Evolutionary conservation across 2,329 filamentous ascomycete genomes (phyloP), one percentile per base, ranked within the genome.

Genomic region (Periconia macrospinosa): DNA sequence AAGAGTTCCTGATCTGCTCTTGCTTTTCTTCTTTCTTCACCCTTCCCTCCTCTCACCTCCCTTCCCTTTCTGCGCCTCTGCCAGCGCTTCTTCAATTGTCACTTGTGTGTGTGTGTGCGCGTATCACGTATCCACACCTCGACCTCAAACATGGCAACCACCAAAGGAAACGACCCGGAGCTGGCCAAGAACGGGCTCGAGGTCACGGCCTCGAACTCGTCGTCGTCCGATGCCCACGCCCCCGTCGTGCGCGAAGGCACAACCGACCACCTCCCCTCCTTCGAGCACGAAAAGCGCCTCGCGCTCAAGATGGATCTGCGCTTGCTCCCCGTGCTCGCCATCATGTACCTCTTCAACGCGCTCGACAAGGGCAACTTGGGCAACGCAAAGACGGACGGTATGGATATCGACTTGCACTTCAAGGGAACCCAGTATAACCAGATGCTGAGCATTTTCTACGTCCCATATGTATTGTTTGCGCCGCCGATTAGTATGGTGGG

Each of bases 391-490:
- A 79, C 77, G 0, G 75, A 75, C 41, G 69, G 70, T 13, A 68
- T 80, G 57, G 76, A 79, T 49, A 75, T 74, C 20, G 82, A 86
- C 61, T 74, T 90, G 18, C 69, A 82, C 30, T 86, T 91, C 72
- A 79, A 79, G 42, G 70, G 74, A 1, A 80, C 85, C 57, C 81
- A 90, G 67, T 90, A 91, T 75, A 90, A 90, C 67, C 80, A 85
- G 27, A 81, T 90, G 45, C 72, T 91, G 52, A 48, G 60, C 45
- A 85, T 92, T 58, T 92, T 92, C 78, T 92, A 89, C 71, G 79
- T 91, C 7, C 88, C 88, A 0, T 91, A 88, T 67, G 87, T 90
- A 35, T 66, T 91, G 2, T 88, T 86, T 50, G 87, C 86, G 1
- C 86, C 86, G 0, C 83, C 86, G 1, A 72, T 90, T 40, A 79